A percentile compares a stretch with the other conserved stretches of the same genome.
phyloP scores from a whole-genome alignment of 768 basidiomycete species.

The Termitomyces sp. region DNA sequence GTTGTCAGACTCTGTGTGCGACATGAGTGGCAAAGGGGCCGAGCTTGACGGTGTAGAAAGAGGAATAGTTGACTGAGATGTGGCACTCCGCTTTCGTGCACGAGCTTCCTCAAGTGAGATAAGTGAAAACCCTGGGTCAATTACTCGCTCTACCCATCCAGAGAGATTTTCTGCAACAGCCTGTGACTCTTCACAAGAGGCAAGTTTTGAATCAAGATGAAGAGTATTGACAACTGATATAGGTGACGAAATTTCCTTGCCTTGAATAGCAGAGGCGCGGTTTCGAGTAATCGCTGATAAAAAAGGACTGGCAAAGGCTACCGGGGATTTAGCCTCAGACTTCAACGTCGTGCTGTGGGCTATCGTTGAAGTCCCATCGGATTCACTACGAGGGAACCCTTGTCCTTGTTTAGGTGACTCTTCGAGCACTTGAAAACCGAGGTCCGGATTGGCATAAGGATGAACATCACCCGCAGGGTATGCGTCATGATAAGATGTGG shows the following conservation, averaged over 20 bases:
- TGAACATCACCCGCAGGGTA: conserved; percentile 42
- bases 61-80: conserved; percentile 23
- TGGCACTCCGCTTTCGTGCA: conserved; percentile 55
- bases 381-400: conserved; percentile 40
- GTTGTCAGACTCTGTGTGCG: conserved; percentile 30
- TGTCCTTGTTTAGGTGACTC: conserved; percentile 25
- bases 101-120: conserved; percentile 79
- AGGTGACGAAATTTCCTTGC: conserved; percentile 54
- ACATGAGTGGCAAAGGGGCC: conserved; percentile 17
- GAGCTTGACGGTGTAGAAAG: conserved; percentile 12
- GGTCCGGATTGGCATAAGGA: conserved; percentile 79
- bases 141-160: conserved; percentile 45
- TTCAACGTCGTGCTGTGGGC: conserved; percentile 22
- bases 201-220: conserved; percentile 15
- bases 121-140: conserved; percentile 51
- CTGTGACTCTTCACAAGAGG: conserved; percentile 22
- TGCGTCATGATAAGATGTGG: conserved; percentile 12
- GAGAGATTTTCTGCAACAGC: conserved; percentile 28
- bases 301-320: conserved; percentile 26
- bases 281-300: conserved; percentile 14
- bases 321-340: conserved; percentile 27
- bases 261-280: conserved; percentile 32
- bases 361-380: conserved; percentile 43
- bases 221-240: conserved; percentile 31
- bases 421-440: conserved; percentile 36